phyloP scores from a whole-genome alignment of 164 flowering plant species.

The Malania oleifera region DNA sequence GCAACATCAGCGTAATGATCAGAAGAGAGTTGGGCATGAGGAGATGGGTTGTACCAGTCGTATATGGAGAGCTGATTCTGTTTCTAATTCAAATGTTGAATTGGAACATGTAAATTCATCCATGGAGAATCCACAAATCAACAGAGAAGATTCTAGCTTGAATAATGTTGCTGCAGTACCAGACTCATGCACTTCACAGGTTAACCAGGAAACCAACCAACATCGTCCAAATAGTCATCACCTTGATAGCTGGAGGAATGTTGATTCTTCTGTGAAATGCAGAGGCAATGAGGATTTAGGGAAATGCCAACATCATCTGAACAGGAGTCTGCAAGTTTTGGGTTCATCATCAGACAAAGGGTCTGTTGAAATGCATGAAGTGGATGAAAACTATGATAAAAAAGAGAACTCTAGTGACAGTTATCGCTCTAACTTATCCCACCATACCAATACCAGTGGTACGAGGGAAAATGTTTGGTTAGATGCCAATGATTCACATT shows the following conservation, averaged over 20 bases:
- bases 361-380: slow-evolving; percentile 19
- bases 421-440: slow-evolving; percentile 25
- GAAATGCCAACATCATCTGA: slow-evolving; percentile 22
- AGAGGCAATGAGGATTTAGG: slow-evolving; percentile 21
- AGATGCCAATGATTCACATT: slow-evolving; percentile 31
- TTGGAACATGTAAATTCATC: slow-evolving; percentile 20
- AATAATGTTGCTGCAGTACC: slow-evolving; percentile 17
- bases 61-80: slow-evolving; percentile 19
- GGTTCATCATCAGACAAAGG: slow-evolving; percentile 27
- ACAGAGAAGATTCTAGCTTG: slow-evolving; percentile 16
- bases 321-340: slow-evolving; percentile 18
- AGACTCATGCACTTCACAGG: slow-evolving; percentile 16
- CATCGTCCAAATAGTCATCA: slow-evolving; percentile 21
- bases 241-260: slow-evolving; percentile 34
- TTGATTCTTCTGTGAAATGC: slow-evolving; percentile 18
- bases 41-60: slow-evolving; percentile 20
- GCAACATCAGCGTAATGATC: slow-evolving; percentile 23
- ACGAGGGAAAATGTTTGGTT: slow-evolving; percentile 26
- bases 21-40: slow-evolving; percentile 15
- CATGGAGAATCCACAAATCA: slow-evolving; percentile 11
- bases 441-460: slow-evolving; percentile 20
- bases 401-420: slow-evolving; percentile 31
- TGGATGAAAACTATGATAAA: slow-evolving; percentile 18
- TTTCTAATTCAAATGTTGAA: slow-evolving; percentile 13
- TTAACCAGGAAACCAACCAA: slow-evolving; percentile 17